phyloP scores from a whole-genome alignment of 257 asterid species.

The Nemophila menziesii region DNA sequence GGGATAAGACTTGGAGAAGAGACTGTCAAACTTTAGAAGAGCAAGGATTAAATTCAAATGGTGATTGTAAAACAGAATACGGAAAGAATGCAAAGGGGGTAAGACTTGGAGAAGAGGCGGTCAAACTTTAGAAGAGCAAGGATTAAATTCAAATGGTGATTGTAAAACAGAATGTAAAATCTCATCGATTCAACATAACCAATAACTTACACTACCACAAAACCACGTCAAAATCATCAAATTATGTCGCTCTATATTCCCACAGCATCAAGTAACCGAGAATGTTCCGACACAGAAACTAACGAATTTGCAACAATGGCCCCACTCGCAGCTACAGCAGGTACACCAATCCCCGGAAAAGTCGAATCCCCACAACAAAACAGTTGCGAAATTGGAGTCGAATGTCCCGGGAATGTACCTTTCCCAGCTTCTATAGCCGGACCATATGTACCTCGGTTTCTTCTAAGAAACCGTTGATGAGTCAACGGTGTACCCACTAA shows the following conservation, averaged over 20 bases:
- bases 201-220: too few relatives aligned
- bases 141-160: too few relatives aligned
- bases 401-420: constrained; percentile 70
- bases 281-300: constrained; percentile 78
- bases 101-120: too few relatives aligned
- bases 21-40: too few relatives aligned
- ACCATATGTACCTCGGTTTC: constrained; percentile 87
- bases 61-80: too few relatives aligned
- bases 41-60: too few relatives aligned
- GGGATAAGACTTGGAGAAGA: too few relatives aligned
- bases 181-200: too few relatives aligned
- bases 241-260: constrained; percentile 38
- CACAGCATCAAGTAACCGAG: constrained; percentile 80
- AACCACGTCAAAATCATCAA: neutral
- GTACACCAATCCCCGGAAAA: constrained; percentile 93
- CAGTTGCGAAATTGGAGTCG: constrained; percentile 64
- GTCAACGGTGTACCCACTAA: constrained; percentile 84
- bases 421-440: constrained; percentile 84
- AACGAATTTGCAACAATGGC: constrained; percentile 92
- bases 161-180: too few relatives aligned
- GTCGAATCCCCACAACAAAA: constrained; percentile 95
- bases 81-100: too few relatives aligned
- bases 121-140: too few relatives aligned
- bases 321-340: constrained; percentile 99
- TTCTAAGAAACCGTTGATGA: constrained; percentile 68